A percentile compares a stretch with the other conserved stretches of the same genome.
Evolutionary conservation across 805 yeast species (phyloP).

Genomic region (Ogataea degrootiae): DNA sequence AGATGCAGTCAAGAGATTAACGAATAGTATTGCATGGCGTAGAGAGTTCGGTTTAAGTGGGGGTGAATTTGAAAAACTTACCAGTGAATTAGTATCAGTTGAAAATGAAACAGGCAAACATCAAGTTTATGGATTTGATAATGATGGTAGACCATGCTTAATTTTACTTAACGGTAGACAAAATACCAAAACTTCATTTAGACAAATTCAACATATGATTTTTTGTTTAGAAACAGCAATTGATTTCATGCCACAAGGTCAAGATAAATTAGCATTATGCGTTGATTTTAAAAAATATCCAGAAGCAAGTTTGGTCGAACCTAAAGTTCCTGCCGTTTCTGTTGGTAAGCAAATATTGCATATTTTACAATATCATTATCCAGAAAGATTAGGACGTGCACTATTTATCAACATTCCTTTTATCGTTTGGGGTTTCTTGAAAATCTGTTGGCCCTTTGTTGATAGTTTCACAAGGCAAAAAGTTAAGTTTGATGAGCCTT

Average conservation of each 20-base stretch:
- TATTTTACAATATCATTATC: conserved; percentile 94
- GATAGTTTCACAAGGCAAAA: conserved; percentile 94
- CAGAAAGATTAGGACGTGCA: conserved; percentile 92
- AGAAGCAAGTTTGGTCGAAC: conserved; percentile 30
- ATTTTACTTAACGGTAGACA: conserved; percentile 93
- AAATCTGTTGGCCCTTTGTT: conserved; percentile 90
- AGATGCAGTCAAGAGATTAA: conserved; percentile 69
- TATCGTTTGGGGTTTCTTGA: conserved; percentile 88
- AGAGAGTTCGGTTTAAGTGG: conserved; percentile 76
- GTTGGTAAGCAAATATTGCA: conserved; percentile 86
- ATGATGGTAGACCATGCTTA: conserved; percentile 86
- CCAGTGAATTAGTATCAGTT: conserved; percentile 44
- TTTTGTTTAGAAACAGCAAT: conserved; percentile 90
- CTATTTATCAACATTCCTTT: conserved; percentile 91
- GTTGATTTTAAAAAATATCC: conserved; percentile 90
- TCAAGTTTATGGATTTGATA: conserved; percentile 83
- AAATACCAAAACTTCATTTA: conserved; percentile 84
- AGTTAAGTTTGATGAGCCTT: conserved; percentile 87
- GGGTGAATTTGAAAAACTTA: conserved; percentile 43
- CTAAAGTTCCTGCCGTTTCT: conserved; percentile 68
- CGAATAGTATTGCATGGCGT: conserved; percentile 83
- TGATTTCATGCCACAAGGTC: conserved; percentile 94
- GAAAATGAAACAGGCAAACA: conserved; percentile 94
- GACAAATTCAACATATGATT: conserved; percentile 92
- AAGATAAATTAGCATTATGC: conserved; percentile 84